phyloP scores from a whole-genome alignment of 73 alveolate genomes.

The Stentor roeselii region DNA sequence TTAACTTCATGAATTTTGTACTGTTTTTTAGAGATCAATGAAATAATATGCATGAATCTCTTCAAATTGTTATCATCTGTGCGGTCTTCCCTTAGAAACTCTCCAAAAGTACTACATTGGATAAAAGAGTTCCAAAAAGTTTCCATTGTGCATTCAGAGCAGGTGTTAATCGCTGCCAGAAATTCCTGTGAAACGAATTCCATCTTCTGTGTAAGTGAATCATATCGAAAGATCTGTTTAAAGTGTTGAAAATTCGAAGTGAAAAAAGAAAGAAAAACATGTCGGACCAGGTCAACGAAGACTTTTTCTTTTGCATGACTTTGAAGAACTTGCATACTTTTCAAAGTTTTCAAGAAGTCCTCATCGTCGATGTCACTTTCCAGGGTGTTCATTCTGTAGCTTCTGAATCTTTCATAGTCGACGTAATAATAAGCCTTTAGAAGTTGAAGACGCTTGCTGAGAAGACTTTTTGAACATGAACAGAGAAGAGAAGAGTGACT shows the following conservation, averaged over 20 bases:
- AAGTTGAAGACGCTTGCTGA: conserved; percentile 7
- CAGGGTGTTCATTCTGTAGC: conserved; percentile 2
- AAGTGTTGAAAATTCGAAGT: neutral
- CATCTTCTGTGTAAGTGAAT: neutral
- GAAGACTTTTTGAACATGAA: neutral
- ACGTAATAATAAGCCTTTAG: conserved; percentile 20
- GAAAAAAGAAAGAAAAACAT: neutral
- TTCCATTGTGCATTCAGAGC: conserved; percentile 3
- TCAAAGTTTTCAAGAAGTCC: neutral
- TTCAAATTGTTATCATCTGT: neutral
- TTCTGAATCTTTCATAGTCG: neutral
- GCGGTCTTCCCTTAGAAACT: neutral
- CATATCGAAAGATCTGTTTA: neutral
- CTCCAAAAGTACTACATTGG: neutral
- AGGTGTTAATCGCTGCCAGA: neutral
- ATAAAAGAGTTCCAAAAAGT: conserved; percentile 1
- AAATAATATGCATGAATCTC: neutral
- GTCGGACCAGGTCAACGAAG: neutral
- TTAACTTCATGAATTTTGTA: neutral
- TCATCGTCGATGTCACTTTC: neutral
- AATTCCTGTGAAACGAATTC: neutral
- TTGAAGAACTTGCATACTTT: neutral
- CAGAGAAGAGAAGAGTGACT: neutral
- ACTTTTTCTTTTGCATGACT: neutral
- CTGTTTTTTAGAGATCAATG: neutral